Percentiles rank a stretch among this genome's conserved stretches.
Evolutionary conservation across 805 yeast species (phyloP).

Genomic region (Torulaspora quercuum): DNA sequence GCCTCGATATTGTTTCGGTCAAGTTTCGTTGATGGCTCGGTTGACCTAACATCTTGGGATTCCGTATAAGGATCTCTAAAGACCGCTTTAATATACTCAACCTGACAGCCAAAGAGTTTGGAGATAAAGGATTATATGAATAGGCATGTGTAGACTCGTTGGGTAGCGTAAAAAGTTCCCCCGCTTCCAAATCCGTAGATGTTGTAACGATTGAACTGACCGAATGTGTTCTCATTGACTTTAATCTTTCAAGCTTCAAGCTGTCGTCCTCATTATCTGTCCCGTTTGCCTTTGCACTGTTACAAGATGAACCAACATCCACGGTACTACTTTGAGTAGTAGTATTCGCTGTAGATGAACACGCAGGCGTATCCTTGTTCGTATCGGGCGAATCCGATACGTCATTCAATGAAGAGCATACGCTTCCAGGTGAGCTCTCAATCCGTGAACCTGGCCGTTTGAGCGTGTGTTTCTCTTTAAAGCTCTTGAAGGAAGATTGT

Average conservation of each 20-base stretch:
- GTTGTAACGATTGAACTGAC: slow-evolving; percentile 14
- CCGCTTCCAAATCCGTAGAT: slow-evolving; percentile 29
- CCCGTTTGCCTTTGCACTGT: not conserved
- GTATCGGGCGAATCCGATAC: slow-evolving; percentile 3
- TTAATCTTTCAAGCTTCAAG: not conserved
- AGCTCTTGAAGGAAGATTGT: slow-evolving; percentile 23
- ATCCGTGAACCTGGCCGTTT: slow-evolving; percentile 8
- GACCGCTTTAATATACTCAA: slow-evolving; percentile 72
- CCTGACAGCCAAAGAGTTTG: slow-evolving; percentile 73
- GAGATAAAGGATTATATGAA: slow-evolving; percentile 78
- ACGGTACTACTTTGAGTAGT: slow-evolving; percentile 8
- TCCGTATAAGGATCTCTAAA: slow-evolving; percentile 63
- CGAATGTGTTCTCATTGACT: slow-evolving; percentile 10
- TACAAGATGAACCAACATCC: slow-evolving; percentile 4
- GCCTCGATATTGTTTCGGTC: slow-evolving; percentile 7
- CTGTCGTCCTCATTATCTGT: slow-evolving; percentile 2
- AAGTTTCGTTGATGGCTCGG: slow-evolving; percentile 14
- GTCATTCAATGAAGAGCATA: slow-evolving; percentile 6
- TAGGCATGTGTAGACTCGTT: slow-evolving; percentile 80
- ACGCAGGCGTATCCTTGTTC: slow-evolving; percentile 5
- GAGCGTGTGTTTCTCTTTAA: slow-evolving; percentile 31
- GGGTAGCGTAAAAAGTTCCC: slow-evolving; percentile 60
- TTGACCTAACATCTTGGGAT: slow-evolving; percentile 44
- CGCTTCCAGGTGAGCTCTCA: slow-evolving; percentile 7
- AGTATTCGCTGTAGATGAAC: slow-evolving; percentile 13